phyloP scores from a whole-genome alignment of 495 filamentous ascomycete genomes.

The Penicillium goetzii region DNA sequence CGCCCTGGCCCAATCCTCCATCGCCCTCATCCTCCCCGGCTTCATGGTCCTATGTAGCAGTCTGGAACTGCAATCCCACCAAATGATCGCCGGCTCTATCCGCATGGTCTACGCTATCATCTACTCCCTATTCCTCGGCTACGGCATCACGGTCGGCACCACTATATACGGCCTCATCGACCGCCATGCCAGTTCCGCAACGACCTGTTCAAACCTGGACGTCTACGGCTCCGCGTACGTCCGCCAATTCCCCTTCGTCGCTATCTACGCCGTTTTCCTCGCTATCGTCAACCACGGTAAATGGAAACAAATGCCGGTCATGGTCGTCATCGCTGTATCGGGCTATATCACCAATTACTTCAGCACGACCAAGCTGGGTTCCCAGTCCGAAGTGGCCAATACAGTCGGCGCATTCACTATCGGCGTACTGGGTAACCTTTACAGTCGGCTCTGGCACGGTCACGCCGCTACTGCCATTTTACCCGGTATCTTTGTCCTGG shows the following conservation, averaged over 20 bases:
- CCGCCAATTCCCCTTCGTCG: conserved; percentile 65
- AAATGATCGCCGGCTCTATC: conserved; percentile 87
- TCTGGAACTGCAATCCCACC: conserved; percentile 85
- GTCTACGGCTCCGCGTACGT: conserved; percentile 42
- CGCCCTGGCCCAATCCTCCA: conserved; percentile 84
- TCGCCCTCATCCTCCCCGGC: conserved; percentile 89
- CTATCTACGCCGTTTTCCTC: conserved; percentile 77
- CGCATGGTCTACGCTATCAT: conserved; percentile 96
- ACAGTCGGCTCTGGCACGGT: conserved; percentile 78
- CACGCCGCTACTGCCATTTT: conserved; percentile 88
- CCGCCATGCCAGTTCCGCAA: conserved; percentile 67
- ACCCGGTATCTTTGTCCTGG: conserved; percentile 92
- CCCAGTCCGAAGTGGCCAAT: conserved; percentile 79
- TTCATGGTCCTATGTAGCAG: conserved; percentile 81
- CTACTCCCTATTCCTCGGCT: conserved; percentile 92
- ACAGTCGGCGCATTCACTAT: conserved; percentile 86
- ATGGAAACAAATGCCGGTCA: conserved; percentile 85
- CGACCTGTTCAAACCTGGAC: conserved; percentile 65
- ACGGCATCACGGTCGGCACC: conserved; percentile 91
- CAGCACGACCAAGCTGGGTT: conserved; percentile 67
- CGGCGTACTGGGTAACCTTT: conserved; percentile 84
- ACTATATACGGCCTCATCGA: conserved; percentile 87
- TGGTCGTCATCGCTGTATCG: conserved; percentile 78
- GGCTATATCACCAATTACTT: conserved; percentile 88
- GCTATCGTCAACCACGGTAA: conserved; percentile 88